Evolutionary conservation across 306 rosid species (phyloP), one percentile per base, ranked within the genome.

Genomic region (Vigna hirtella): DNA sequence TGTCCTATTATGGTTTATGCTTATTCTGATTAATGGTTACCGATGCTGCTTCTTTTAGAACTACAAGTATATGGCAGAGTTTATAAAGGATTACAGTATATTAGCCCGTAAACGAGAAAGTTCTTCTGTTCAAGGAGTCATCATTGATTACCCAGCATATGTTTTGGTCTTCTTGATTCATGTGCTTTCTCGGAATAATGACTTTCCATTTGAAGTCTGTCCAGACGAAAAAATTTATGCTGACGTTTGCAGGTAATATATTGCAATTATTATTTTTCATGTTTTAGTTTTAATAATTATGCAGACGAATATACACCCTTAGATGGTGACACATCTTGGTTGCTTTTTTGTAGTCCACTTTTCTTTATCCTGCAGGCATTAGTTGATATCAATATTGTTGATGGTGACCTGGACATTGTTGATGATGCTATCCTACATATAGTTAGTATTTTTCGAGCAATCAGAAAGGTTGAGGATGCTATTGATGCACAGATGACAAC

Each of bases 381-480:
- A 70, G 74, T 84, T 57, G 85, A 88, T 67, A 78, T 75, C 74
- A 74, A 73, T 71, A 77, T 74, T 49, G 89, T 83, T 67, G 92
- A 85, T 82, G 91, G 90, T 45, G 88, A 90, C 66, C 78, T 58
- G 86, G 85, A 83, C 86, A 77, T 79, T 72, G 83, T 88, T 47
- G 87, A 86, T 58, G 91, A 87, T 66, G 79, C 91, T 79, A 89
- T 76, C 62, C 73, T 81, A 77, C 82, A 85, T 87, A 66, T 93
- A 74, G 81, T 74, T 77, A 82, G 90, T 62, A 91, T 93, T 85
- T 92, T 93, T 58, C 90, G 91, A 81, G 98, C 96, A 74, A 86
- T 95, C 78, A 91, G 82, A 88, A 92, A 79, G 83, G 90, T 90
- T 53, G 98, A 95, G 85, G 96, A 92, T 87, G 93, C 87, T 69